Percentiles rank a stretch among this genome's conserved stretches.
phyloP scores from a whole-genome alignment of 176 grass and related monocot species.

The Zizania latifolia region DNA sequence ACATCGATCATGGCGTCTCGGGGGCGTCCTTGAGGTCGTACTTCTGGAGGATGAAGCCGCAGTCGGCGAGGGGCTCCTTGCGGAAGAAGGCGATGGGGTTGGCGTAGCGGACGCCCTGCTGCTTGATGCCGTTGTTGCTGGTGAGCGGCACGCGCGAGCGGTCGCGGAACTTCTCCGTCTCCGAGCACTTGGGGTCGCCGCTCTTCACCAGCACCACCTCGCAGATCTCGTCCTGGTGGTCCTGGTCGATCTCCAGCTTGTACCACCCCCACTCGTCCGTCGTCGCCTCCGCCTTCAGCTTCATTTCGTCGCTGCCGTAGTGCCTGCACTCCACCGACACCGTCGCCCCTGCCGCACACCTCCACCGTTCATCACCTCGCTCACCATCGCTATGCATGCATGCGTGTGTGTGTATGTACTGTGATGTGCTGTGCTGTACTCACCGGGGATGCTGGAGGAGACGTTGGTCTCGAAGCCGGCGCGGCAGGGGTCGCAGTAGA shows the following conservation, averaged over 20 bases:
- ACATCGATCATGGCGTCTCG: conserved; percentile 40
- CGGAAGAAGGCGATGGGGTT: conserved; percentile 60
- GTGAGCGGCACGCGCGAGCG: conserved; percentile 46
- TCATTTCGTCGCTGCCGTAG: conserved; percentile 17
- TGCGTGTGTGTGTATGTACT: neutral
- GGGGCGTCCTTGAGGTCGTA: conserved; percentile 49
- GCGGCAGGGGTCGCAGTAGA: conserved; percentile 85
- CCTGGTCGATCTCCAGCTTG: conserved; percentile 35
- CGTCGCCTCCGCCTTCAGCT: conserved; percentile 31
- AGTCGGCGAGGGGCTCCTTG: conserved; percentile 48
- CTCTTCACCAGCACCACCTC: conserved; percentile 60
- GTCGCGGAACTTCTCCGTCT: conserved; percentile 42
- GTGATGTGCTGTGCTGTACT: too few relatives aligned
- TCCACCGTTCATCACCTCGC: neutral
- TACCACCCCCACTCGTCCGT: conserved; percentile 56
- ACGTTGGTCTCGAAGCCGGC: conserved; percentile 66
- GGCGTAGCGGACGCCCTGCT: conserved; percentile 38
- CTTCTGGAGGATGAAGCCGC: conserved; percentile 33
- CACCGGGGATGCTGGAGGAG: conserved; percentile 35
- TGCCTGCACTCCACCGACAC: conserved; percentile 56
- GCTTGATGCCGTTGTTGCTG: conserved; percentile 49
- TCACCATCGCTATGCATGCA: neutral
- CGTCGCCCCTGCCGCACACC: conserved; percentile 41
- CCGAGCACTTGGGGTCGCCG: conserved; percentile 38
- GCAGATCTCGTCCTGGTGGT: conserved; percentile 74